Evolutionary conservation across 176 grass and related monocot species (phyloP), one percentile per base, ranked within the genome.

Genomic region (Carex kokanica): DNA sequence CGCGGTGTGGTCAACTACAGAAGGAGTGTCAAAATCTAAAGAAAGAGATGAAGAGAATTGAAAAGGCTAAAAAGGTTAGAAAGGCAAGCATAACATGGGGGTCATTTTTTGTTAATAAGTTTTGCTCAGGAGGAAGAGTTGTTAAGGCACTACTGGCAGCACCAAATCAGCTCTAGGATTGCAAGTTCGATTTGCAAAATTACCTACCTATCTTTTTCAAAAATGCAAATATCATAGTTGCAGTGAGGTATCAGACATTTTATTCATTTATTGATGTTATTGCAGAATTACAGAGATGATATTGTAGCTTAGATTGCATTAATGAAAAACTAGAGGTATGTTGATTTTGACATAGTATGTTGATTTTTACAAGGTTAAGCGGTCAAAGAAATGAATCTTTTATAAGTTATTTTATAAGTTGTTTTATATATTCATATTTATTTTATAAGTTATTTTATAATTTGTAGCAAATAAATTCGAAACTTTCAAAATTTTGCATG

Each of bases 31-130:
- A 24, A 25, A 14, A 51, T 49, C 21, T 74, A 27, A 74, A 74
- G 70, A 51, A 74, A 74, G 70, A 74, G 20, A 74, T 74, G 70
- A 74, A 52, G 20, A 27, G 20, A 47, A 52, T 51, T 52, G 52
- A 51, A 25, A 51, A 74, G 41, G 70, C 70, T 24, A 16, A 52
- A 25, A 51, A 74, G 70, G 70, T 43, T 23, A 25, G 25, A 74
- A 47, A 10, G 21, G 11, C 43, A 24, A 74, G 6, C 1, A 14
- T 24, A 49, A 74, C 70, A 74, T 74, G 70, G 70, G 40, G 70
- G 20, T 25, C 70, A 24, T 25, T 74, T 52, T 74, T 52, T 74
- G 20, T 52, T 74, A 74, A 51, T 13, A 74, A 27, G 70, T 52
- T 74, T 51, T 74, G 8, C 70, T 74, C 70, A 6, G 70, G 10